phyloP scores from a whole-genome alignment of 2,329 filamentous ascomycete genomes.

The Stromatinia cepivora region DNA sequence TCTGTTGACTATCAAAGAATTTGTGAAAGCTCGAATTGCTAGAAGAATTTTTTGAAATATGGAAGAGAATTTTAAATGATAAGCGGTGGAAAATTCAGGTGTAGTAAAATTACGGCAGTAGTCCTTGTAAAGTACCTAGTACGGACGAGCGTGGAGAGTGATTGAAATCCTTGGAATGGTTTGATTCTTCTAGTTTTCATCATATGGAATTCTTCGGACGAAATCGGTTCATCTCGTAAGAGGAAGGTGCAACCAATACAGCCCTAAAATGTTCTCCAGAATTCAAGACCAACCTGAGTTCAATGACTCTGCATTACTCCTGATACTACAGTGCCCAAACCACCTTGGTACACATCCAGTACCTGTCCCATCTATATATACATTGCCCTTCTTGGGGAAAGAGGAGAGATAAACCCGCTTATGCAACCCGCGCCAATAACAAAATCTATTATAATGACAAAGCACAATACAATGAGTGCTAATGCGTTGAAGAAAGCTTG shows the following conservation, averaged over 20 bases:
- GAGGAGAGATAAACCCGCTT: slow-evolving; percentile 43
- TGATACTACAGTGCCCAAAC: slow-evolving; percentile 32
- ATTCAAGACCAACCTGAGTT: background rate
- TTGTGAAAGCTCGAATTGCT: background rate
- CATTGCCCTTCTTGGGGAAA: slow-evolving; percentile 34
- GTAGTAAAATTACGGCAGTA: background rate
- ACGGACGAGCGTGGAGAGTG: background rate
- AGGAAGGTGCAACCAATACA: slow-evolving; percentile 5
- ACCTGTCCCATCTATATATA: slow-evolving; percentile 40
- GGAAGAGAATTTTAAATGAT: background rate
- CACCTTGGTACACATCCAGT: slow-evolving; percentile 26
- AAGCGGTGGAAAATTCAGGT: background rate
- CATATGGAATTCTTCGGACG: background rate
- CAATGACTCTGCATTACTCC: slow-evolving; percentile 31
- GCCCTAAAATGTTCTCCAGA: background rate
- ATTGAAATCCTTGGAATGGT: background rate
- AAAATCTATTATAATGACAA: slow-evolving; percentile 40
- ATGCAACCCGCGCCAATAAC: slow-evolving; percentile 40
- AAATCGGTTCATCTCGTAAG: background rate
- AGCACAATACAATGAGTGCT: slow-evolving; percentile 34
- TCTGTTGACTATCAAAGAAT: background rate
- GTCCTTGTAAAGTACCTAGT: background rate
- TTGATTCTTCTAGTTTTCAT: background rate
- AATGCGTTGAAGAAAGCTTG: slow-evolving; percentile 35
- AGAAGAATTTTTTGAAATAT: background rate